Conservation (phyloP, 1,284 basidiomycete species). For the Omphalotus olearius region DNA sequence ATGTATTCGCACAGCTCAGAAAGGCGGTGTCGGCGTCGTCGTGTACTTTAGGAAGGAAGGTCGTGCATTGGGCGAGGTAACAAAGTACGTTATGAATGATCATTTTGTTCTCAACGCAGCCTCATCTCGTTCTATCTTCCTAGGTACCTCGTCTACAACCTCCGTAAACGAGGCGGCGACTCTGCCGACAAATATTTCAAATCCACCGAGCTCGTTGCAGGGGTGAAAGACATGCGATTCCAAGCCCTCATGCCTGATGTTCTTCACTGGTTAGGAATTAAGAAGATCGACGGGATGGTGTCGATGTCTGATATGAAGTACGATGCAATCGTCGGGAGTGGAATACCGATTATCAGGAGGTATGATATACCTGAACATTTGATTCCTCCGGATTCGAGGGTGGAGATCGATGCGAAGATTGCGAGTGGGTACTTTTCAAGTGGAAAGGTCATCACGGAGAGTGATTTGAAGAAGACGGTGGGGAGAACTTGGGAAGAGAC, state of each 20-base stretch:
- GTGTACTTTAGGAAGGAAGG: conserved; percentile 96
- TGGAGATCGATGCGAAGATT: conserved; percentile 96
- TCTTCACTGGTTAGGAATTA: conserved; percentile 90
- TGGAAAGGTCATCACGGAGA: conserved; percentile 72
- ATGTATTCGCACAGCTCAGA: conserved; percentile 50
- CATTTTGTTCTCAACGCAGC: conserved; percentile 1
- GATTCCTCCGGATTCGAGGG: conserved; percentile 87
- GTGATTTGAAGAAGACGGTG: conserved; percentile 80
- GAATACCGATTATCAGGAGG: conserved; percentile 72
- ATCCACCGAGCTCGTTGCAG: conserved; percentile 89
- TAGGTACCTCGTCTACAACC: conserved; percentile 89
- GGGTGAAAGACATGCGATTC: conserved; percentile 95
- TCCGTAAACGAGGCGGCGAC: conserved; percentile 92
- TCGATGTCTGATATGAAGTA: conserved; percentile 97
- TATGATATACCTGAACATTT: conserved; percentile 54
- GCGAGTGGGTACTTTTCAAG: conserved; percentile 88
- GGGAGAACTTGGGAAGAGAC: conserved; percentile 88
- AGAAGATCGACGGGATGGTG: conserved; percentile 85
- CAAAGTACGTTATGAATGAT: conserved; percentile 51
- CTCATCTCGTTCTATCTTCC: background rate
- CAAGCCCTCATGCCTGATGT: conserved; percentile 96
- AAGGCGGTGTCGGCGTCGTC: conserved; percentile 87
- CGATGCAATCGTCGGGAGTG: conserved; percentile 85
- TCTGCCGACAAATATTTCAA: conserved; percentile 93
- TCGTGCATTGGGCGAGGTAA: conserved; percentile 88